Evolutionary conservation across 225 moss, liverwort and hornwort species (phyloP).

Genomic region (Climacium dendroides): DNA sequence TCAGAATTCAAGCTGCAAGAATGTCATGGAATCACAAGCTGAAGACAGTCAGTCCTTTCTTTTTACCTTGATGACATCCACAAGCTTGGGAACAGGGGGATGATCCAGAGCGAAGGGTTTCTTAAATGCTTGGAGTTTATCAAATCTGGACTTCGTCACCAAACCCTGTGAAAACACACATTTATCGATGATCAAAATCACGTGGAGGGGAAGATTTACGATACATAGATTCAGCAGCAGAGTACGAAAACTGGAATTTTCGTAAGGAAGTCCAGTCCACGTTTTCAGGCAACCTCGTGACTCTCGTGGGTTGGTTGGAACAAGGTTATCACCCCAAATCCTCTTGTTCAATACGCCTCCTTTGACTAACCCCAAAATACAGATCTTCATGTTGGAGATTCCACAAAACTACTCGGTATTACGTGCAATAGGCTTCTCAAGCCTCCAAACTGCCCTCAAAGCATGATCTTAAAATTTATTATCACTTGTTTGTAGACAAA

Average conservation of each 20-base stretch:
- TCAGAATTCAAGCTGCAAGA: background rate
- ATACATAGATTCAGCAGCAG: background rate
- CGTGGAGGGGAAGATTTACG: background rate
- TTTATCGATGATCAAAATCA: background rate
- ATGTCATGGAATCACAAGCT: background rate
- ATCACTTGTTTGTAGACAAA: background rate
- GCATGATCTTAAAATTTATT: too few relatives aligned
- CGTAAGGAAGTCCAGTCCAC: background rate
- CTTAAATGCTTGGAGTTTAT: conserved; percentile 41
- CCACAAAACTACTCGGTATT: background rate
- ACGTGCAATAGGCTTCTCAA: background rate
- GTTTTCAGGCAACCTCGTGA: background rate
- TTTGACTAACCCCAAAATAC: background rate
- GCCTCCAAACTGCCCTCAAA: background rate
- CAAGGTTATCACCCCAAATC: background rate
- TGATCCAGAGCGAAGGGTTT: conserved; percentile 54
- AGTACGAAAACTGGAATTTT: background rate
- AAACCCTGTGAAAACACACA: conserved; percentile 38
- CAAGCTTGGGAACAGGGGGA: conserved; percentile 9
- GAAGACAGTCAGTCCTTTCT: background rate
- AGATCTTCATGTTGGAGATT: background rate
- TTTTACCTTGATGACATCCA: conserved; percentile 45
- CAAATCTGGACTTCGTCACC: conserved; percentile 51
- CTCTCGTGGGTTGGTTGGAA: background rate
- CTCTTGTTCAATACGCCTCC: background rate